These are phyloP conservation scores for Hypseocharis bilobata DNA, from an alignment of 441 rosid genomes.

Conservation along the genomic window DNA sequence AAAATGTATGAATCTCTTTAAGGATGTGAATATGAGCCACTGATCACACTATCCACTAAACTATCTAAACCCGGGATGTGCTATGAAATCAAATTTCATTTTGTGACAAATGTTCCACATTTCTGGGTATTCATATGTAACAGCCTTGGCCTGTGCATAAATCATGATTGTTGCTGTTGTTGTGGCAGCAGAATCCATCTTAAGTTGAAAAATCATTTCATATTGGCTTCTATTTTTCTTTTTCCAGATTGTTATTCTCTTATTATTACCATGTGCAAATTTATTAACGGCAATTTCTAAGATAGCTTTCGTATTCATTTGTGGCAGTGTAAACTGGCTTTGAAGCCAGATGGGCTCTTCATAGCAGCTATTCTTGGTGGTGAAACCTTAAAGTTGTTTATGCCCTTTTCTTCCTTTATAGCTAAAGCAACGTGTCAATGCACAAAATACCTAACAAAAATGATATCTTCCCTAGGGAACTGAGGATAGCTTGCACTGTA, in stretches of 20 bases:
- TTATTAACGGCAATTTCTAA: slow-evolving; percentile 9
- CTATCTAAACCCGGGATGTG: too few species aligned
- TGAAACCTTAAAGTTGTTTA: slow-evolving; percentile 78
- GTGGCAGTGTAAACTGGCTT: slow-evolving; percentile 76
- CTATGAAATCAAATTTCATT: too few species aligned
- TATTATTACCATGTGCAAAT: neutral
- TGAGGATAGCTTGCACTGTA: slow-evolving; percentile 94
- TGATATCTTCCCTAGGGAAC: slow-evolving; percentile 45
- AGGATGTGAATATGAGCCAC: too few species aligned
- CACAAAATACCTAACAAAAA: slow-evolving; percentile 7
- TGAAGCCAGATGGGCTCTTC: slow-evolving; percentile 98
- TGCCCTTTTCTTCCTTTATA: slow-evolving; percentile 8
- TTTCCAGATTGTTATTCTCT: neutral
- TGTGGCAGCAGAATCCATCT: neutral
- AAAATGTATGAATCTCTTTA: too few species aligned
- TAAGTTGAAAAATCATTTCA: neutral
- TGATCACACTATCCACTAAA: too few species aligned
- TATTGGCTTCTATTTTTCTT: neutral
- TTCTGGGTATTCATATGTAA: too few species aligned
- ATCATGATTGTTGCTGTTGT: neutral
- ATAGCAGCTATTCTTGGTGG: slow-evolving; percentile 98
- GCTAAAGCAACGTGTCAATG: slow-evolving; percentile 8
- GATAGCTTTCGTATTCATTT: slow-evolving; percentile 25
- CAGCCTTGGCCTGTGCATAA: too few species aligned
- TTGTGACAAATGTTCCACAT: too few species aligned